Conservation (phyloP, 225 moss, liverwort and hornwort genomes). For the Sphagnum contortum region DNA sequence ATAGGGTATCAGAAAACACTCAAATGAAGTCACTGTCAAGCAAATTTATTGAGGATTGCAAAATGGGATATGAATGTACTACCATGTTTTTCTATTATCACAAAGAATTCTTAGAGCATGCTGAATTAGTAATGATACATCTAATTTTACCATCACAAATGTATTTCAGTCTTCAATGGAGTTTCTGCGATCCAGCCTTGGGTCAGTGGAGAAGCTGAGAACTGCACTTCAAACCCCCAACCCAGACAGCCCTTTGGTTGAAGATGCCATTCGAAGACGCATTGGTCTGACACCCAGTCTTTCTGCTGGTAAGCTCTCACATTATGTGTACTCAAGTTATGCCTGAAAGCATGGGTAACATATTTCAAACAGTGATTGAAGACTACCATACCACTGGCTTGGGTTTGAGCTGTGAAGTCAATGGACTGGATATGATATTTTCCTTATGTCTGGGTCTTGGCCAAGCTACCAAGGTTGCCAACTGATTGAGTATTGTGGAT, state of each 20-base stretch:
- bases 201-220: constrained; percentile 57
- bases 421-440: too few species aligned
- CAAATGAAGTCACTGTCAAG: too few species aligned
- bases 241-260: constrained; percentile 25
- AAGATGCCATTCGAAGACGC: constrained; percentile 27
- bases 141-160: too few species aligned
- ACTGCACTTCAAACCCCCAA: constrained; percentile 51
- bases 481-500: not conserved
- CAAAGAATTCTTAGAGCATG: too few species aligned
- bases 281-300: constrained; percentile 42
- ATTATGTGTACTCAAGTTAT: not conserved
- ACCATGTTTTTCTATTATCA: too few species aligned
- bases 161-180: too few species aligned
- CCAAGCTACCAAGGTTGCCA: not conserved
- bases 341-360: not conserved
- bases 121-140: too few species aligned
- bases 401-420: not conserved
- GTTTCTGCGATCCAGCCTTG: constrained; percentile 7
- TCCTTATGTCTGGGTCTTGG: too few species aligned
- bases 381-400: not conserved
- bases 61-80: too few species aligned
- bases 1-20: too few species aligned
- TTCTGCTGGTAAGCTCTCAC: constrained; percentile 29
- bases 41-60: too few species aligned
- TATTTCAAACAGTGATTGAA: not conserved